Percentiles rank a stretch among this genome's conserved stretches.
Evolutionary conservation across 805 yeast species (phyloP).

Genomic region (Diddensiella santjacobensis): DNA sequence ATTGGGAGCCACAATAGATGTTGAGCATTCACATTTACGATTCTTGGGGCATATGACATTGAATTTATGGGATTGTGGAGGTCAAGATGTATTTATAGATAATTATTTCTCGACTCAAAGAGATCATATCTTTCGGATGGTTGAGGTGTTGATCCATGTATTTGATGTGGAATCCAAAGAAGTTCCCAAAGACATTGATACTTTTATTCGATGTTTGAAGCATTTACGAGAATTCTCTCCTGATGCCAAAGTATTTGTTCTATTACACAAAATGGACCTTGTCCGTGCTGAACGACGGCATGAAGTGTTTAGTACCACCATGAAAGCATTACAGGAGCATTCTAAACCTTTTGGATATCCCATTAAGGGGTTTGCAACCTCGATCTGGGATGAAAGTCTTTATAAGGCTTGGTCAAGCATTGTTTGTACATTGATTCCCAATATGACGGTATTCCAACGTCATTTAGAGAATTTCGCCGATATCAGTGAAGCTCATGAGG

Average conservation of each 20-base stretch:
- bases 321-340: slow-evolving; percentile 72
- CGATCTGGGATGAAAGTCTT: slow-evolving; percentile 94
- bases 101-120: slow-evolving; percentile 84
- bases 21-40: slow-evolving; percentile 92
- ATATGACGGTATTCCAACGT: slow-evolving; percentile 74
- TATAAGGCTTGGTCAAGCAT: slow-evolving; percentile 97
- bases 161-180: slow-evolving; percentile 94
- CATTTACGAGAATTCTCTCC: slow-evolving; percentile 84
- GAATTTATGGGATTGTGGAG: slow-evolving; percentile 96
- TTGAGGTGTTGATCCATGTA: slow-evolving; percentile 91
- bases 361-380: slow-evolving; percentile 84
- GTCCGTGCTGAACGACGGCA: slow-evolving; percentile 83
- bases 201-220: slow-evolving; percentile 77
- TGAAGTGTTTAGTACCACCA: slow-evolving; percentile 78
- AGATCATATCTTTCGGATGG: slow-evolving; percentile 91
- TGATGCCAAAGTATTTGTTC: slow-evolving; percentile 83
- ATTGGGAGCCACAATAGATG: slow-evolving; percentile 95
- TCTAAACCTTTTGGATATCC: slow-evolving; percentile 67
- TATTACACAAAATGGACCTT: slow-evolving; percentile 93
- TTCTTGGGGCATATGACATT: slow-evolving; percentile 93
- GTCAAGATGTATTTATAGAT: slow-evolving; percentile 93
- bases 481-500: slow-evolving; percentile 80
- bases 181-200: slow-evolving; percentile 88
- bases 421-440: slow-evolving; percentile 92
- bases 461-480: slow-evolving; percentile 69